Evolutionary conservation across 2,329 filamentous ascomycete species (phyloP).

Genomic region (Fusarium sp.): DNA sequence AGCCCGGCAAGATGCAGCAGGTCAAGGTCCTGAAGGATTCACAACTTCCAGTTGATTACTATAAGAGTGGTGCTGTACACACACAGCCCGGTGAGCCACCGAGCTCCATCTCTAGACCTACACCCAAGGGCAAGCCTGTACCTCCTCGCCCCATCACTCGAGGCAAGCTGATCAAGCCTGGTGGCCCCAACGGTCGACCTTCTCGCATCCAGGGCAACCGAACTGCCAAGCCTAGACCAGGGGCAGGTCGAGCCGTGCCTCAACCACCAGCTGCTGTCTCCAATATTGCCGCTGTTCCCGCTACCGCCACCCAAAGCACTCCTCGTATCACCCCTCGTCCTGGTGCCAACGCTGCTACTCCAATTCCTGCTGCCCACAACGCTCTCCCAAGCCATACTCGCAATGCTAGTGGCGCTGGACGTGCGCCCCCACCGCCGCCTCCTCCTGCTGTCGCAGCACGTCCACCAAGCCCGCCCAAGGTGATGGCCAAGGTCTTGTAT

Average conservation of each 20-base stretch:
- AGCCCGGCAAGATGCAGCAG: slow-evolving; percentile 88
- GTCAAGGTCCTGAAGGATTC: slow-evolving; percentile 95
- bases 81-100: slow-evolving; percentile 86
- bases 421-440: slow-evolving; percentile 72
- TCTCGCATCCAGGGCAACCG: slow-evolving; percentile 72
- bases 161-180: slow-evolving; percentile 90
- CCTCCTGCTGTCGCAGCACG: slow-evolving; percentile 66
- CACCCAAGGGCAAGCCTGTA: slow-evolving; percentile 86
- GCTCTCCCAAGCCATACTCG: slow-evolving; percentile 62
- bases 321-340: slow-evolving; percentile 17
- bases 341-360: slow-evolving; percentile 1
- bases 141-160: slow-evolving; percentile 90
- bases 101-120: slow-evolving; percentile 83
- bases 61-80: slow-evolving; percentile 94
- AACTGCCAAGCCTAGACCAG: slow-evolving; percentile 56
- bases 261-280: slow-evolving; percentile 48
- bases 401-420: slow-evolving; percentile 61
- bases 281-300: slow-evolving; percentile 41
- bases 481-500: slow-evolving; percentile 90
- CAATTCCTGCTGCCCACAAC: slow-evolving; percentile 35
- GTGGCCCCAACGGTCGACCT: slow-evolving; percentile 83
- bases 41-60: slow-evolving; percentile 78
- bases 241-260: slow-evolving; percentile 49
- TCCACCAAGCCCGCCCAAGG: slow-evolving; percentile 67
- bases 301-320: slow-evolving; percentile 40